Evolutionary conservation across 768 basidiomycete genomes (phyloP).

Genomic region (Saitozyma sp.): DNA sequence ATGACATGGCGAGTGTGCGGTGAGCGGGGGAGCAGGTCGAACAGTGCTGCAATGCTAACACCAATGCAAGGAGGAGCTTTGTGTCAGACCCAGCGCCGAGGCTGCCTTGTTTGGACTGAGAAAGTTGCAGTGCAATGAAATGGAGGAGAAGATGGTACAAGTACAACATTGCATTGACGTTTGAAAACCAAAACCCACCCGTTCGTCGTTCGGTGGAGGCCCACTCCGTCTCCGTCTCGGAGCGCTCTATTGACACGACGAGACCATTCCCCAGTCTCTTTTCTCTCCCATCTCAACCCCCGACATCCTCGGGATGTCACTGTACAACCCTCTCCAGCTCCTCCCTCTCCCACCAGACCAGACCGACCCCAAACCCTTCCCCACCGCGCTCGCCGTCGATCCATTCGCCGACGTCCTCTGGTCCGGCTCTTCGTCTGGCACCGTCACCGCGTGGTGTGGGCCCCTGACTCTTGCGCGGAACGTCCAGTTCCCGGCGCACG

Average conservation of each 20-base stretch:
- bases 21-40: too few relatives aligned
- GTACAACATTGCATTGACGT: too few relatives aligned
- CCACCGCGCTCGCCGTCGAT: conserved; percentile 79
- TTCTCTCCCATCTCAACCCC: too few relatives aligned
- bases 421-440: conserved; percentile 74
- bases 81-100: too few relatives aligned
- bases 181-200: too few relatives aligned
- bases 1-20: conserved; percentile 27
- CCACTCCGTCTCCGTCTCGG: neutral
- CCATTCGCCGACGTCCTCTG: conserved; percentile 86
- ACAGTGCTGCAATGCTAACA: too few relatives aligned
- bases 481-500: conserved; percentile 49
- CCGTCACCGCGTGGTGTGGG: conserved; percentile 67
- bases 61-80: too few relatives aligned
- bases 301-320: conserved; percentile 11
- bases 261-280: neutral
- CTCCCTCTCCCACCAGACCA: conserved; percentile 40
- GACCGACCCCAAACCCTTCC: conserved; percentile 55
- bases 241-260: conserved; percentile 2
- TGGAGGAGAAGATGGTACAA: too few relatives aligned
- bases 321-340: conserved; percentile 51
- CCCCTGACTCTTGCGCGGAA: conserved; percentile 42
- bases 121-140: too few relatives aligned
- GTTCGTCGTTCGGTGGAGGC: too few relatives aligned
- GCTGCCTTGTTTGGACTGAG: too few relatives aligned